A percentile compares a stretch with the other conserved stretches of the same genome.
These are phyloP conservation scores for Daldinia concentrica DNA, from an alignment of 495 filamentous ascomycete species.

Conservation along the genomic window DNA sequence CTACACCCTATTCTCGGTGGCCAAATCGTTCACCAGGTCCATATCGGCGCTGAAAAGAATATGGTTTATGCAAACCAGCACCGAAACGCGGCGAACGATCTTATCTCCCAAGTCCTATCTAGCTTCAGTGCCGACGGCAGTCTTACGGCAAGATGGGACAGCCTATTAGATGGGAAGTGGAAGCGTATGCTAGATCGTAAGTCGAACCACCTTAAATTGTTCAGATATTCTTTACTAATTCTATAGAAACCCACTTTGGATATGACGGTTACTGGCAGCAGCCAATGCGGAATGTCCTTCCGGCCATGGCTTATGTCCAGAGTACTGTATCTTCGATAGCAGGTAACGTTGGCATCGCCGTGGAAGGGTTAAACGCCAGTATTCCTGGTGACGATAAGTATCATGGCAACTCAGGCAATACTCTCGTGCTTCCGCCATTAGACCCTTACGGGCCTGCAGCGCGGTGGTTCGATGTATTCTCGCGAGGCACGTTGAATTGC, in stretches of 20 bases:
- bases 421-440: constrained; percentile 65
- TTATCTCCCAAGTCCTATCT: constrained; percentile 66
- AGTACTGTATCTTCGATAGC: constrained; percentile 63
- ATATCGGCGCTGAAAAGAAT: constrained; percentile 69
- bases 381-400: constrained; percentile 73
- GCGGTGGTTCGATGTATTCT: constrained; percentile 75
- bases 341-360: constrained; percentile 71
- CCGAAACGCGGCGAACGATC: constrained; percentile 70
- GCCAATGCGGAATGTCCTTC: constrained; percentile 73
- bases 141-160: constrained; percentile 70
- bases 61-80: constrained; percentile 69
- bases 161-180: constrained; percentile 75
- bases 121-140: constrained; percentile 69
- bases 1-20: constrained; percentile 73
- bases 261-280: constrained; percentile 71
- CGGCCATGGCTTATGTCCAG: constrained; percentile 67
- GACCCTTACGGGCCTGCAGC: constrained; percentile 69
- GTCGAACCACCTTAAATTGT: constrained; percentile 18
- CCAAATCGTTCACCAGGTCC: constrained; percentile 67
- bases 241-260: constrained; percentile 61
- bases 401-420: constrained; percentile 65
- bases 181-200: constrained; percentile 73
- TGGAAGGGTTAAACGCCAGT: constrained; percentile 71
- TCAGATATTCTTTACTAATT: constrained; percentile 11
- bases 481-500: constrained; percentile 66